Conservation (phyloP, 1,284 basidiomycete species). For the Apiotrichum porosum region DNA sequence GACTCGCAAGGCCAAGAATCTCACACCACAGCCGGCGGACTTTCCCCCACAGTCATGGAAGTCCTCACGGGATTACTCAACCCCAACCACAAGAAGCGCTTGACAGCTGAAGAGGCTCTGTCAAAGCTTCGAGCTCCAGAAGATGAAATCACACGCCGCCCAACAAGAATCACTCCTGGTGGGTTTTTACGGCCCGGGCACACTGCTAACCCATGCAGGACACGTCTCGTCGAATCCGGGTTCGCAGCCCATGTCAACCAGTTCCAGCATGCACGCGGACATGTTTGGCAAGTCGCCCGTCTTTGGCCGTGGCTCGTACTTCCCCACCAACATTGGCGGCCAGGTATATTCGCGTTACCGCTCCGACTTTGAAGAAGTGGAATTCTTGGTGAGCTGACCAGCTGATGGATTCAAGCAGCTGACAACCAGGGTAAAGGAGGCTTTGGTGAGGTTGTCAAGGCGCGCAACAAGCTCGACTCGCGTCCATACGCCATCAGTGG, state of each 20-base stretch:
- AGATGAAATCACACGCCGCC: conserved; percentile 25
- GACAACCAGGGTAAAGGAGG: conserved; percentile 74
- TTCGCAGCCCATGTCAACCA: conserved; percentile 1
- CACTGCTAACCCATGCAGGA: background rate
- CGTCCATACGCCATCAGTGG: conserved; percentile 46
- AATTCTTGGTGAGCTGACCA: conserved; percentile 38
- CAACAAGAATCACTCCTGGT: conserved; percentile 5
- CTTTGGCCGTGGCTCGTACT: conserved; percentile 21
- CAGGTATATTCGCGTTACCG: conserved; percentile 41
- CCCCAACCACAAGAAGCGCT: conserved; percentile 35
- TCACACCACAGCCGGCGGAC: conserved; percentile 15
- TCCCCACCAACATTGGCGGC: conserved; percentile 19
- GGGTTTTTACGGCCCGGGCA: background rate
- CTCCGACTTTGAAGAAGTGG: conserved; percentile 49
- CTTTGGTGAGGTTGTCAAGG: conserved; percentile 92
- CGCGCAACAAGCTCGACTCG: conserved; percentile 66
- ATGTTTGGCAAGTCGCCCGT: conserved; percentile 30
- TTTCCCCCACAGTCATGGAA: conserved; percentile 30
- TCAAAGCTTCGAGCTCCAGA: conserved; percentile 22
- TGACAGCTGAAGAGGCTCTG: conserved; percentile 42
- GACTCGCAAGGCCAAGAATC: no score
- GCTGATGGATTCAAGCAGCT: no score
- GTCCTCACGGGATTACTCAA: conserved; percentile 38
- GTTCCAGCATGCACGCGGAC: conserved; percentile 12
- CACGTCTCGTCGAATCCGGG: background rate